Conservation (phyloP, 306 rosid species). For the Sesbania bispinosa region DNA sequence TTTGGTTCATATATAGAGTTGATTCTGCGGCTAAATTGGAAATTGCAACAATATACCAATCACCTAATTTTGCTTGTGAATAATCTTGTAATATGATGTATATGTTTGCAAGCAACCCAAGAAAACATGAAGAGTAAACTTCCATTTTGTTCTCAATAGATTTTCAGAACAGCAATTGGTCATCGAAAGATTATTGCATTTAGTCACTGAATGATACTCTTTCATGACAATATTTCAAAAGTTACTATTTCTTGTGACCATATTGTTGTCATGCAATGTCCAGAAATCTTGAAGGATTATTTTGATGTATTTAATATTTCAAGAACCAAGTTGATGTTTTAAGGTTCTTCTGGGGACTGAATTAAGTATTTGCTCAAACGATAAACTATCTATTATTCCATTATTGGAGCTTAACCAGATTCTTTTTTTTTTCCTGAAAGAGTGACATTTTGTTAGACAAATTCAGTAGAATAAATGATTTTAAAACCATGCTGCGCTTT, state of each 20-base stretch:
- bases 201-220: not conserved
- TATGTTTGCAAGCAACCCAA: not conserved
- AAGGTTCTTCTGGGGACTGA: no score
- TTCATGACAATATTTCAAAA: not conserved
- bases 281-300: not conserved
- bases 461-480: no score
- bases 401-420: no score
- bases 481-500: no score
- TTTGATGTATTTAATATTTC: not conserved
- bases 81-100: slow-evolving; percentile 24
- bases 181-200: not conserved
- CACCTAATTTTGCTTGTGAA: not conserved
- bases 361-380: no score
- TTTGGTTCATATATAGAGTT: not conserved
- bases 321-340: not conserved
- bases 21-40: not conserved
- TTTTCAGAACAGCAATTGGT: not conserved
- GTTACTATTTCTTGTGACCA: not conserved
- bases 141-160: not conserved
- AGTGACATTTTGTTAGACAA: no score
- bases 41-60: not conserved
- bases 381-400: no score
- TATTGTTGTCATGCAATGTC: not conserved
- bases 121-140: not conserved
- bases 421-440: no score